phyloP scores from a whole-genome alignment of 2,329 filamentous ascomycete species.

The Helminthosporium solani region DNA sequence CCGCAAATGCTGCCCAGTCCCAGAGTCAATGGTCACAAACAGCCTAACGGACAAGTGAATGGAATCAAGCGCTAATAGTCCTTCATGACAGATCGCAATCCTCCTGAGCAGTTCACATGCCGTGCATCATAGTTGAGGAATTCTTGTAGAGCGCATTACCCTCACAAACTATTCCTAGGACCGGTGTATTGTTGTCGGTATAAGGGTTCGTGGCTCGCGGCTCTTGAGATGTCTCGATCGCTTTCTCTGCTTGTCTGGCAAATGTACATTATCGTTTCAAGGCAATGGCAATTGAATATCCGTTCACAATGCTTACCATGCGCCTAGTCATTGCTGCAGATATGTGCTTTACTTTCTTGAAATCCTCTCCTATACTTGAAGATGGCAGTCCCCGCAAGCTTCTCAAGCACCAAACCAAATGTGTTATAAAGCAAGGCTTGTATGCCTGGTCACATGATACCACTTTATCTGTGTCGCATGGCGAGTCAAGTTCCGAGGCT shows the following conservation, averaged over 20 bases:
- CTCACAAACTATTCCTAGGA: not conserved
- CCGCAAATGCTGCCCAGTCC: slow-evolving; percentile 34
- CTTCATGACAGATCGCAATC: not conserved
- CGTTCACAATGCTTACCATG: not conserved
- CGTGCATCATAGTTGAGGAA: not conserved
- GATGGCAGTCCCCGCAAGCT: too few relatives aligned
- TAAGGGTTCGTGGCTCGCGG: not conserved
- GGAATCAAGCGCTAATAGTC: slow-evolving; percentile 40
- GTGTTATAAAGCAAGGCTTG: too few relatives aligned
- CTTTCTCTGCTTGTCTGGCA: slow-evolving; percentile 1
- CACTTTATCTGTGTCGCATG: too few relatives aligned
- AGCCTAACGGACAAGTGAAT: slow-evolving; percentile 43
- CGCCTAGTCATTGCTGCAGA: too few relatives aligned
- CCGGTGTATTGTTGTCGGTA: not conserved
- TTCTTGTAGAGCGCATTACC: too few relatives aligned
- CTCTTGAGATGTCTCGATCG: not conserved
- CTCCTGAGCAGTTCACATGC: not conserved
- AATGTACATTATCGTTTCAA: slow-evolving; percentile 11
- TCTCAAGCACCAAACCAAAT: too few relatives aligned
- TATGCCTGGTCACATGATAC: not conserved
- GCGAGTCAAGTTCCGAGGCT: slow-evolving; percentile 1
- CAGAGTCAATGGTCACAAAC: slow-evolving; percentile 41
- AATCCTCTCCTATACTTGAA: not conserved
- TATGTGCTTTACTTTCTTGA: too few relatives aligned
- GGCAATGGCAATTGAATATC: slow-evolving; percentile 8